A percentile compares a stretch with the other conserved stretches of the same genome.
Conservation (phyloP, 768 basidiomycete species). For the Psilocybe subaeruginosa region DNA sequence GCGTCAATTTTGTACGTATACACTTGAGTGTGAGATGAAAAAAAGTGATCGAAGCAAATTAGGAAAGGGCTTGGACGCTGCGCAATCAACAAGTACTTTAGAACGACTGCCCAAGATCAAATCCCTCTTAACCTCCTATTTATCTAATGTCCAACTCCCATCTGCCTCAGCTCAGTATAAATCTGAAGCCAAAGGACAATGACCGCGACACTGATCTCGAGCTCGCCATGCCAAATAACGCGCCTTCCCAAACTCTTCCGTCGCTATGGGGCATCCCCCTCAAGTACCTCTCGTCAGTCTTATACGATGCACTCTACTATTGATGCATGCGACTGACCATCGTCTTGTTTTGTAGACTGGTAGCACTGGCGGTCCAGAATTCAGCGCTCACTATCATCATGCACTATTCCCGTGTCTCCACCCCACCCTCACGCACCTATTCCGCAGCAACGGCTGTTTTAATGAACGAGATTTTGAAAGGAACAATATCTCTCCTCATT, state of each 20-base stretch:
- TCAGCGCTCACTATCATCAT: conserved; percentile 90
- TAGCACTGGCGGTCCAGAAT: conserved; percentile 92
- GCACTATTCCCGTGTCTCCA: conserved; percentile 92
- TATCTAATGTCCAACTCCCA: conserved; percentile 27
- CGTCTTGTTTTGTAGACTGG: conserved; percentile 49
- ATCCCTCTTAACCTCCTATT: conserved; percentile 16
- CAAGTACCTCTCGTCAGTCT: conserved; percentile 79
- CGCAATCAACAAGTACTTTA: conserved; percentile 15
- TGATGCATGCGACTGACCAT: background rate
- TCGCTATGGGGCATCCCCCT: conserved; percentile 70
- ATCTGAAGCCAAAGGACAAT: conserved; percentile 33
- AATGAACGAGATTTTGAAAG: conserved; percentile 93
- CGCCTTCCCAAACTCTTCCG: conserved; percentile 41
- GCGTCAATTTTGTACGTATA: background rate
- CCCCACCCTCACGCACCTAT: conserved; percentile 75
- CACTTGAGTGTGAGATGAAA: background rate
- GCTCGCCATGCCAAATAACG: conserved; percentile 35
- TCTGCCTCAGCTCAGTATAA: conserved; percentile 24
- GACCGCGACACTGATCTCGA: conserved; percentile 48
- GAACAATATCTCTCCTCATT: conserved; percentile 82
- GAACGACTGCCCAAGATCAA: conserved; percentile 4
- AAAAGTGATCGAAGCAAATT: background rate
- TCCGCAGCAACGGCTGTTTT: conserved; percentile 95
- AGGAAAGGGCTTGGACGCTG: conserved; percentile 12
- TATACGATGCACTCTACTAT: background rate